Base-by-base conservation (phyloP, 2,329 filamentous ascomycete species). In the Stemphylium lycopersici region DNA sequence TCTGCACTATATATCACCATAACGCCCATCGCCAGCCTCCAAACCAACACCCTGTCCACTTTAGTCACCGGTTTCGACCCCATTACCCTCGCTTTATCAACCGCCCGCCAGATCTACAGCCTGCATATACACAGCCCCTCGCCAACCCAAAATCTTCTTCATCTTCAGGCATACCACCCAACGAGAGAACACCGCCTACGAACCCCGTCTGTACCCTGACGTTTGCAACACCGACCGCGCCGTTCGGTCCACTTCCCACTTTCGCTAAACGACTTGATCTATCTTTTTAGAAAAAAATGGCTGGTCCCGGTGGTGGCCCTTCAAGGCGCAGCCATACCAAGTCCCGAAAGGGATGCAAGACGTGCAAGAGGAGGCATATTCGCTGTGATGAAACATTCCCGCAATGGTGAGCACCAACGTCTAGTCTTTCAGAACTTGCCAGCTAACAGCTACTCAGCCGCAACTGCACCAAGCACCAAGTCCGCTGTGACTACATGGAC, bases 401-500 rank as follows among this genome's bases (percentile, higher is more conserved):
- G 46, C 95, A 99, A 84, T 99, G 93, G 92, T 96, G 82, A 68
- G 84, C 62, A 48, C 40, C 16, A n/a, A 20, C 46, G 31, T 13
- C 2, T 32, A 22, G 37, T 26, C 8, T 47, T 50, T 3, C 16
- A 18, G 38, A 16, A 41, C 20, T 16, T 38, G n/a, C 24, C 15
- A 45, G 39, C 64, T 76, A 56, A 73, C 58, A 52, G 29, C 20
- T 36, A 22, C 56, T 15, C 70, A 96, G 93, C 80, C 91, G 91
- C 71, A 99, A 99, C 78, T 99, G 95, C 79, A 97, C 93, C 58
- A 99, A 98, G 80, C 95, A 99, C 80, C 96, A 97, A 80, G 95
- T 96, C 69, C 90, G 93, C 70, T 99, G 95, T 78, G 95, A 96
- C 68, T 99, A 98, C 81, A 96, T 96, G 83, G 93, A 98, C 73